A percentile compares a stretch with the other conserved stretches of the same genome.
phyloP scores from a whole-genome alignment of 1,284 basidiomycete species.

The Trametes polyzona region DNA sequence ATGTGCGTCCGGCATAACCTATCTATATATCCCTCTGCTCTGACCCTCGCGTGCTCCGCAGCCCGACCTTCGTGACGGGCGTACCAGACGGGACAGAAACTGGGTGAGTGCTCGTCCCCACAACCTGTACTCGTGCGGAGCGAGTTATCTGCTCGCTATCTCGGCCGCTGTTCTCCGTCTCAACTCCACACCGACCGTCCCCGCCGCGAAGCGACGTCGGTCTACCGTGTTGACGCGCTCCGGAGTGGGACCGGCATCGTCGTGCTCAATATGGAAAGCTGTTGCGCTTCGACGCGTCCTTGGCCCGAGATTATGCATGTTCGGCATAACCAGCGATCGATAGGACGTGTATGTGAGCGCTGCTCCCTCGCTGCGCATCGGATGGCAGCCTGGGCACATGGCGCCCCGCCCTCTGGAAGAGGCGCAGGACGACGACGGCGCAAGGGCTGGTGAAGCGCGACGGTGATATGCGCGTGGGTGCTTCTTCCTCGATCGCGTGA shows the following conservation, averaged over 20 bases:
- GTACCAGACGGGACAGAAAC: conserved; percentile 91
- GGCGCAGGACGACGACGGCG: not conserved
- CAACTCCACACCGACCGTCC: not conserved
- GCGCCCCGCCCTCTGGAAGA: not conserved
- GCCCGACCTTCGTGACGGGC: conserved; percentile 88
- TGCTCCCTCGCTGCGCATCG: conserved; percentile 19
- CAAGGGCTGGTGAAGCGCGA: not conserved
- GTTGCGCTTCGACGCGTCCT: conserved; percentile 11
- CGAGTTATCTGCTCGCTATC: not conserved
- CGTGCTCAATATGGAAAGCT: conserved; percentile 24
- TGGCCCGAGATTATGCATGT: conserved; percentile 18
- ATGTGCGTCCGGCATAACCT: conserved; percentile 57
- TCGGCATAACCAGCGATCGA: conserved; percentile 24
- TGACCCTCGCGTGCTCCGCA: conserved; percentile 33
- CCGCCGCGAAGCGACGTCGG: not conserved
- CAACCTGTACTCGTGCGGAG: conserved; percentile 1
- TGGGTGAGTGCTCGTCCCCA: conserved; percentile 73
- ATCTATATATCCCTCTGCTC: not conserved
- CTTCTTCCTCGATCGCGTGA: not conserved
- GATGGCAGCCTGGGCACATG: not conserved
- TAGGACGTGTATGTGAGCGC: conserved; percentile 12
- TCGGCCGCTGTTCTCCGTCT: not conserved
- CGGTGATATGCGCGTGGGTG: not conserved
- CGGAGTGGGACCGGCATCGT: conserved; percentile 26
- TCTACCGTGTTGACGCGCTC: conserved; percentile 19